Conservation (phyloP, 805 yeast species). For the Saturnispora diversa region DNA sequence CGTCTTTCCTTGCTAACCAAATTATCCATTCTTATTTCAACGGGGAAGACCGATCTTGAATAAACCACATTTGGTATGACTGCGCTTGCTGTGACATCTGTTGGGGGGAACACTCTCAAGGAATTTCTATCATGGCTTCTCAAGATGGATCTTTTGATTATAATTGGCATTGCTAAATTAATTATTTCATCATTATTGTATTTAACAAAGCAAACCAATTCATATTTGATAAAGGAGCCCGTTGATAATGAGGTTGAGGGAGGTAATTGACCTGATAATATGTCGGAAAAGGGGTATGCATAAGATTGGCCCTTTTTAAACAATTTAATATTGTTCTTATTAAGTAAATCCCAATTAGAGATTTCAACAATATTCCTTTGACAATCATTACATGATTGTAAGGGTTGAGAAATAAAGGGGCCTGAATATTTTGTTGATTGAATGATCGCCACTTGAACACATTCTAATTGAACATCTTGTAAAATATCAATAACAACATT, state of each 20-base stretch:
- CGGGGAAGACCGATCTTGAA: slow-evolving; percentile 78
- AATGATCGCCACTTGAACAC: slow-evolving; percentile 58
- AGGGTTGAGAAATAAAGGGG: slow-evolving; percentile 51
- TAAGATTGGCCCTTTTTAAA: slow-evolving; percentile 59
- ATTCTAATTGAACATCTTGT: slow-evolving; percentile 42
- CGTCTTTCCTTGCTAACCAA: slow-evolving; percentile 50
- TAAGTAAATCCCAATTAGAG: slow-evolving; percentile 83
- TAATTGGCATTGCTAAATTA: slow-evolving; percentile 51
- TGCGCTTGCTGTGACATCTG: slow-evolving; percentile 80
- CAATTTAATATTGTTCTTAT: slow-evolving; percentile 43
- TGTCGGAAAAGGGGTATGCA: slow-evolving; percentile 85
- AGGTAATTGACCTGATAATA: slow-evolving; percentile 82
- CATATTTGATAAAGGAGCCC: slow-evolving; percentile 57
- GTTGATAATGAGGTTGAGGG: slow-evolving; percentile 64
- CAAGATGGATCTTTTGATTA: slow-evolving; percentile 67
- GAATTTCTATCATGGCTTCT: slow-evolving; percentile 82
- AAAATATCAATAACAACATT: slow-evolving; percentile 51
- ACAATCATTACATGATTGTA: slow-evolving; percentile 55
- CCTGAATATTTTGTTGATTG: slow-evolving; percentile 61
- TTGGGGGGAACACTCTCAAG: slow-evolving; percentile 90
- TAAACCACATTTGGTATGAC: slow-evolving; percentile 81
- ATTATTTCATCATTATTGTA: slow-evolving; percentile 34
- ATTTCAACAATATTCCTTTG: slow-evolving; percentile 46
- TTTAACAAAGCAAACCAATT: slow-evolving; percentile 53
- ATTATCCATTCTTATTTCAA: slow-evolving; percentile 76